Evolutionary conservation across 2,329 filamentous ascomycete genomes (phyloP), one percentile per base, ranked within the genome.

Genomic region (Hypoxylon sp.): DNA sequence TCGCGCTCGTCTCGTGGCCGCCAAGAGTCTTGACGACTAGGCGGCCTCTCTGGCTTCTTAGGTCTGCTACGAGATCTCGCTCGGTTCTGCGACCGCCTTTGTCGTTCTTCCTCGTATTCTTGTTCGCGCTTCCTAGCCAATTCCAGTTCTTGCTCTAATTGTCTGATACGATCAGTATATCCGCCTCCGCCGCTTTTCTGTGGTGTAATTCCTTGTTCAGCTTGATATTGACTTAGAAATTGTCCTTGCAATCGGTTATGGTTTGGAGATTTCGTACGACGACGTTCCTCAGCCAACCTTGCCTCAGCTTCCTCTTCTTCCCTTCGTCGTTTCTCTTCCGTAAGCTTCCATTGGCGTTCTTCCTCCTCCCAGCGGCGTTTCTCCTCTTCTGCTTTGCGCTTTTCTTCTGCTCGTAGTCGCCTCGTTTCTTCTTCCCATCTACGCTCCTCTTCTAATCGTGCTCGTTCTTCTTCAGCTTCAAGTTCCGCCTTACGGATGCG

Each of bases 221-320:
- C 89, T 78, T 93, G 91, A 78, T 97, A 97, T 77, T 97, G 92
- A 76, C 92, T 95, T 55, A 97, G 86, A 74, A 91, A 94, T 77
- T 97, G 94, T 2, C 94, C 94, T 67, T 90, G 91, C 22, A 97
- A 84, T 68, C 90, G 88, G 39, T 86, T 85, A 73, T 94, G 90
- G 75, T 88, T 91, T 68, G 83, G 83, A 24, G 83, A 85, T 67
- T 88, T 86, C 62, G 88, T 84, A 65, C 87, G 85, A 73, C 85
- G 85, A 52, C 91, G 87, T 76, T 95, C 92, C 65, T 90, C 85
- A 53, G 88, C 87, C 33, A 94, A 79, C 44, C 86, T 86, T 10
- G 88, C 87, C 74, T 94, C 91, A 2, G 90, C 88, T 70, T 92
- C 92, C 35, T 87, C 87, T 73, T 97, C 93, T 72, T 96, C 93